Percentiles rank a stretch among this genome's conserved stretches.
Conservation (phyloP, 2,329 filamentous ascomycete genomes). For the Harringtonia lauricola region DNA sequence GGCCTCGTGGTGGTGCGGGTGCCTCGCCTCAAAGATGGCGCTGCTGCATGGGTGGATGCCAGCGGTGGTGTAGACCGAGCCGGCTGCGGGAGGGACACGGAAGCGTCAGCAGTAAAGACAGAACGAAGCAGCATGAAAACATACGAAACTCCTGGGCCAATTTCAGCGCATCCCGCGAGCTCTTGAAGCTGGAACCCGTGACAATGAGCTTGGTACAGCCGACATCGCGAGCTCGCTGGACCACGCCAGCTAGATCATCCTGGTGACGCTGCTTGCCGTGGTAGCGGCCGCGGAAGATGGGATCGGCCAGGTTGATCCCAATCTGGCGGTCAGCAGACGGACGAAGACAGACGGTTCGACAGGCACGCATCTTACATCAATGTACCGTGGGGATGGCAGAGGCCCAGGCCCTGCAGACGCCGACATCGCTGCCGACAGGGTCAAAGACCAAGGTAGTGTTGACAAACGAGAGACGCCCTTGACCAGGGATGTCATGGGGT, state of each 20-base stretch:
- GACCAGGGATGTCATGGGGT: constrained; percentile 8
- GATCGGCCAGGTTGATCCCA: constrained; percentile 92
- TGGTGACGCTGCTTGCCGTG: constrained; percentile 67
- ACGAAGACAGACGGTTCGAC: constrained; percentile 19
- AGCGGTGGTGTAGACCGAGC: constrained; percentile 77
- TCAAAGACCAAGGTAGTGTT: constrained; percentile 3
- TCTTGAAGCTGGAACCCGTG: constrained; percentile 77
- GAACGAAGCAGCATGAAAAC: constrained; percentile 18
- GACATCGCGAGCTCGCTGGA: constrained; percentile 65
- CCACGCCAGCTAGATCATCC: constrained; percentile 62
- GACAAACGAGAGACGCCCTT: constrained; percentile 2
- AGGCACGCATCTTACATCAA: too few species aligned
- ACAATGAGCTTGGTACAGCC: constrained; percentile 88
- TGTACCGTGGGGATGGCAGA: constrained; percentile 49
- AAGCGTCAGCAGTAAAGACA: constrained; percentile 2
- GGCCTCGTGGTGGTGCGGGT: constrained; percentile 30
- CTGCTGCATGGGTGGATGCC: constrained; percentile 91
- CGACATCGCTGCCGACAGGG: constrained; percentile 10
- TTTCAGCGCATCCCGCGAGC: constrained; percentile 63
- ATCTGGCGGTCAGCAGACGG: constrained; percentile 37
- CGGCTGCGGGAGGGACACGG: too few species aligned
- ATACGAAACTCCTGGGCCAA: constrained; percentile 65
- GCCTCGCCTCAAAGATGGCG: constrained; percentile 57
- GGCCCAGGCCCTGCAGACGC: constrained; percentile 1
- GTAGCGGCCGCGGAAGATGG: constrained; percentile 77